phyloP scores from a whole-genome alignment of 805 yeast genomes.

The Yarrowia phangngaensis region DNA sequence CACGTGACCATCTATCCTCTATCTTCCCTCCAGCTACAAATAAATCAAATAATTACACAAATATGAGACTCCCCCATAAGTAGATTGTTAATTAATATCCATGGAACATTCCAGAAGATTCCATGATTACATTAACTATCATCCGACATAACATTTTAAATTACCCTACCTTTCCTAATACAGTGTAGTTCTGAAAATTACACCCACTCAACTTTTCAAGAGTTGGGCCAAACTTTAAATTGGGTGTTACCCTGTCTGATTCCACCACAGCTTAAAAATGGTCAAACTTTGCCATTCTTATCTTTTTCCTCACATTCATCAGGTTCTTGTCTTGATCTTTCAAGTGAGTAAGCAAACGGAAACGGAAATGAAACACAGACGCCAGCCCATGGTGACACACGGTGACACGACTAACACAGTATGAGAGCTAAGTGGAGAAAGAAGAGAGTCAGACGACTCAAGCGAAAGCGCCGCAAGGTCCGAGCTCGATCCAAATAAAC shows the following conservation, averaged over 20 bases:
- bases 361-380: too few relatives aligned
- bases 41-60: too few relatives aligned
- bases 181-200: constrained; percentile 24
- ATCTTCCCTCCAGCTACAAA: too few relatives aligned
- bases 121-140: too few relatives aligned
- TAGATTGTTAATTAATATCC: too few relatives aligned
- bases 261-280: constrained; percentile 23
- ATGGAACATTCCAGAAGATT: too few relatives aligned
- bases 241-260: constrained; percentile 10
- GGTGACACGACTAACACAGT: constrained; percentile 23
- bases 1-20: too few relatives aligned
- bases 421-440: constrained; percentile 88
- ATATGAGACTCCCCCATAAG: too few relatives aligned
- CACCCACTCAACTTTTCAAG: constrained; percentile 23
- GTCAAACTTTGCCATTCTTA: constrained; percentile 22
- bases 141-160: constrained; percentile 1
- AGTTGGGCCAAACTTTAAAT: constrained; percentile 1
- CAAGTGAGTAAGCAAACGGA: constrained; percentile 26
- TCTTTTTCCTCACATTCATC: constrained; percentile 26
- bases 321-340: constrained; percentile 26
- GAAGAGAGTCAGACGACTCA: constrained; percentile 99
- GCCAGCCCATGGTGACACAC: too few relatives aligned
- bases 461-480: constrained; percentile 99
- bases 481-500: constrained; percentile 70
- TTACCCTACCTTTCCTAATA: neutral